These are phyloP conservation scores for Aureoboletus auriporus DNA, from an alignment of 768 basidiomycete species.

Conservation along the genomic window DNA sequence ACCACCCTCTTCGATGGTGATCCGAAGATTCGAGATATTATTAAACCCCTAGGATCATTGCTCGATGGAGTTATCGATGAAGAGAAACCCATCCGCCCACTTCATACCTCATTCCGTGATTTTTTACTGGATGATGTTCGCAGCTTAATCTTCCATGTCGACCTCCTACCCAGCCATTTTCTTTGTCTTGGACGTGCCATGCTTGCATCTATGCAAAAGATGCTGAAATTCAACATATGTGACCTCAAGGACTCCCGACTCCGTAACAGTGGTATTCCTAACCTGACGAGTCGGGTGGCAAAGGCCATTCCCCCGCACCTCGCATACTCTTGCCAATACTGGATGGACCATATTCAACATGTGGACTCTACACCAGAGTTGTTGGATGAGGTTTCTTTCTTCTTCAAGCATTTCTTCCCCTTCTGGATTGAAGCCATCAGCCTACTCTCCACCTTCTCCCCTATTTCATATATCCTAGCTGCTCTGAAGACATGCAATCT, in stretches of 20 bases:
- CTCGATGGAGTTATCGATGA: constrained; percentile 16
- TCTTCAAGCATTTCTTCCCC: constrained; percentile 26
- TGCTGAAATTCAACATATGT: constrained; percentile 40
- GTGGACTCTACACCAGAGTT: constrained; percentile 11
- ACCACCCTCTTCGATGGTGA: constrained; percentile 9
- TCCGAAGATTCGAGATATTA: constrained; percentile 9
- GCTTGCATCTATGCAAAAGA: constrained; percentile 28
- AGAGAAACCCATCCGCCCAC: constrained; percentile 21
- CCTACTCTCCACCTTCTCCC: constrained; percentile 8
- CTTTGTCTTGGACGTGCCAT: constrained; percentile 23
- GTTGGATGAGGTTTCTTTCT: constrained; percentile 11
- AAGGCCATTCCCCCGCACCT: constrained; percentile 27
- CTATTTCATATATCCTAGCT: constrained; percentile 2
- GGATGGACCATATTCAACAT: constrained; percentile 29
- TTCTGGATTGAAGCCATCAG: constrained; percentile 38
- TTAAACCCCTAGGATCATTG: constrained; percentile 20
- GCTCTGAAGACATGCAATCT: constrained; percentile 10
- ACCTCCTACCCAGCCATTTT: constrained; percentile 10
- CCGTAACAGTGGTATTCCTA: constrained; percentile 24
- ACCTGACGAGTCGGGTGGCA: constrained; percentile 14
- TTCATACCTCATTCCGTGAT: constrained; percentile 36
- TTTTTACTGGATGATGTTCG: constrained; percentile 25
- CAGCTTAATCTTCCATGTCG: constrained; percentile 19
- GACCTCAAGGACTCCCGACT: constrained; percentile 31
- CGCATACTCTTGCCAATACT: constrained; percentile 35